phyloP scores from a whole-genome alignment of 495 filamentous ascomycete genomes.

The Neurospora tetraspora region DNA sequence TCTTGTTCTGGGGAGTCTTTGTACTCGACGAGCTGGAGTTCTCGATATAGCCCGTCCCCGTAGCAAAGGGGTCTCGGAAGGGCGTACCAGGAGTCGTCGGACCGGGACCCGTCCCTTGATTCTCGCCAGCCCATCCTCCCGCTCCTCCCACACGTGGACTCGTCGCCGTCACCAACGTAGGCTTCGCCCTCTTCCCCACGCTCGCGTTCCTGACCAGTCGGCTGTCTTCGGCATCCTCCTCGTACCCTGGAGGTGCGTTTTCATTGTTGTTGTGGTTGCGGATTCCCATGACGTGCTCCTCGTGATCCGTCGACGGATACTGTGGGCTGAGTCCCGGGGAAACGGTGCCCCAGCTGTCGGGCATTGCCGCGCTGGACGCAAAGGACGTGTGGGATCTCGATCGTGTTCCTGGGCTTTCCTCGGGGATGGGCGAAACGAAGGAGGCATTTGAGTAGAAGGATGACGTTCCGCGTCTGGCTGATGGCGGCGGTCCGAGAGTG shows the following conservation, averaged over 20 bases:
- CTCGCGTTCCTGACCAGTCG: constrained; percentile 69
- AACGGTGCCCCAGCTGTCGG: constrained; percentile 50
- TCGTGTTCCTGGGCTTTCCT: constrained; percentile 51
- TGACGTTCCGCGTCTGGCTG: constrained; percentile 55
- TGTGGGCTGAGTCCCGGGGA: constrained; percentile 32
- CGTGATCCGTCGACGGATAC: constrained; percentile 36
- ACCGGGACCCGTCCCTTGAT: constrained; percentile 17
- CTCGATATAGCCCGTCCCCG: constrained; percentile 34
- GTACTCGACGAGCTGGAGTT: constrained; percentile 32
- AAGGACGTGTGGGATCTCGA: constrained; percentile 57
- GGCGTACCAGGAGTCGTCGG: constrained; percentile 21
- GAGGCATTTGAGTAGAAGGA: constrained; percentile 68
- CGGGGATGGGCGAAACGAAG: constrained; percentile 79
- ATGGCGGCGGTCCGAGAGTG: constrained; percentile 54
- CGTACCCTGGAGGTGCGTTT: constrained; percentile 30
- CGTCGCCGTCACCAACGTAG: constrained; percentile 55
- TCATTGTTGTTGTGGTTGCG: constrained; percentile 7
- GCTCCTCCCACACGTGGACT: constrained; percentile 14
- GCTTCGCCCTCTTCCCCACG: constrained; percentile 61
- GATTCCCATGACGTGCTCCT: constrained; percentile 33
- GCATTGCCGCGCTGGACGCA: constrained; percentile 74
- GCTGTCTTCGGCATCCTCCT: constrained; percentile 50
- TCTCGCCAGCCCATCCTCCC: constrained; percentile 14
- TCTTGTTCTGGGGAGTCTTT: constrained; percentile 7
- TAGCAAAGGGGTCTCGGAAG: constrained; percentile 14